Base-by-base conservation (phyloP, 1,139 yeast genomes). In the Tardiomyces blankii region DNA sequence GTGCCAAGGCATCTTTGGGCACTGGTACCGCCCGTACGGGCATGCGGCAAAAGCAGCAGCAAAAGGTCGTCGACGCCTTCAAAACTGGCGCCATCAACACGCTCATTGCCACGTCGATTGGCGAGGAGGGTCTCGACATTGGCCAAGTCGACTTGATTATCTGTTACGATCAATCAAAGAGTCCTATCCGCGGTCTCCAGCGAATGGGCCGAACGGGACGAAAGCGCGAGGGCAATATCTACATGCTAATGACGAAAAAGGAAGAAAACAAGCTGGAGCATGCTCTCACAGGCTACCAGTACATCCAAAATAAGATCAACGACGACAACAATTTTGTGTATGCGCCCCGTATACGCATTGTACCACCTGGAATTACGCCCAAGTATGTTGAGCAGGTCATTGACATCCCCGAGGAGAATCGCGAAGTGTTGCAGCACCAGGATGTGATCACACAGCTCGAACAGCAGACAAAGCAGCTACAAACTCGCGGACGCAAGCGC, bases 151-250 rank as follows among this genome's bases (percentile, higher is more conserved):
- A 93, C 62, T 63, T 91, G 55, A 91, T 93, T 54, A 74, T 91
- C 5, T 88, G 96, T 58, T 91, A 81, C 63, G 98, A 93, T 57
- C 86, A 95, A 1, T 88, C 96, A 0, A 74, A 88, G 32, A 86
- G 96, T 42, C 97, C 98, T 0, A 91, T 93, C 48, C 86, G 94
- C 49, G 88, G 85, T 56, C 75, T 93, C 42, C 99, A 93, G 62
- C 71, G 99, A 55, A 86, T 93, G 93, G 99, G 99, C 30, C 78
- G 99, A 67, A 93, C 99, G 0, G 99, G 98, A 14, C 81, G 99
- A 66, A 86, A 87, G 59, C 70, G 96, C 53, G 87, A 84, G 53
- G 99, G 99, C 42, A 75, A 74, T 49, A 86, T 91, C 2, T 67
- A 86, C n/a, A 67, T 89, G 47, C 66, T 93, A 14, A 78, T 89